phyloP scores from a whole-genome alignment of 2,329 filamentous ascomycete species.

The Thermothelomyces thermophilus region DNA sequence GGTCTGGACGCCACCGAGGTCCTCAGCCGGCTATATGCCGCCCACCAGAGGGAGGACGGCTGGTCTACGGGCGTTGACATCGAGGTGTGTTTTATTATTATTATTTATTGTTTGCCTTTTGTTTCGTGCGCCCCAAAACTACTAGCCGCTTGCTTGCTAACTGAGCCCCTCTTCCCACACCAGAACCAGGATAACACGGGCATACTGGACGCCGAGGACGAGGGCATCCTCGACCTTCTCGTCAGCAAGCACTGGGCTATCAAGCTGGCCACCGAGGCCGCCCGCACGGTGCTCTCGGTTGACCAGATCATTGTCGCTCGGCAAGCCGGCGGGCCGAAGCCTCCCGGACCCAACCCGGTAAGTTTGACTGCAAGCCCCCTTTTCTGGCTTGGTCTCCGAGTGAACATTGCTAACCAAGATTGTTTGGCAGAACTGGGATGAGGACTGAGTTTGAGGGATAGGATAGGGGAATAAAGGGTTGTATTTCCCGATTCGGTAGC shows the following conservation, averaged over 20 bases:
- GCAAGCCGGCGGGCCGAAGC: constrained; percentile 95
- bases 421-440: constrained; percentile 53
- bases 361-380: constrained; percentile 27
- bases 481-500: background rate
- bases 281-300: constrained; percentile 87
- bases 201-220: constrained; percentile 75
- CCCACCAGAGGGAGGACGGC: constrained; percentile 80
- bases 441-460: constrained; percentile 40
- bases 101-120: background rate
- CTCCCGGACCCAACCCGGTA: constrained; percentile 81
- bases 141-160: constrained; percentile 15
- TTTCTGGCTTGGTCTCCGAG: background rate
- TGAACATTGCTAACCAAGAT: constrained; percentile 28
- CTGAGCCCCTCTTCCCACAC: too few species aligned
- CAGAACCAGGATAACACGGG: constrained; percentile 73
- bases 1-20: constrained; percentile 97
- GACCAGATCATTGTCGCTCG: constrained; percentile 98
- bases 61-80: constrained; percentile 94
- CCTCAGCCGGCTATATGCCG: constrained; percentile 83
- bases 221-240: constrained; percentile 87
- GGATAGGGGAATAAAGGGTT: background rate
- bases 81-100: constrained; percentile 48
- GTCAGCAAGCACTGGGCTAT: constrained; percentile 95
- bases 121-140: background rate
- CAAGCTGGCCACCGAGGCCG: constrained; percentile 90